Base-by-base conservation (phyloP, 1,139 yeast species). In the Saccharomyces hybrid region DNA sequence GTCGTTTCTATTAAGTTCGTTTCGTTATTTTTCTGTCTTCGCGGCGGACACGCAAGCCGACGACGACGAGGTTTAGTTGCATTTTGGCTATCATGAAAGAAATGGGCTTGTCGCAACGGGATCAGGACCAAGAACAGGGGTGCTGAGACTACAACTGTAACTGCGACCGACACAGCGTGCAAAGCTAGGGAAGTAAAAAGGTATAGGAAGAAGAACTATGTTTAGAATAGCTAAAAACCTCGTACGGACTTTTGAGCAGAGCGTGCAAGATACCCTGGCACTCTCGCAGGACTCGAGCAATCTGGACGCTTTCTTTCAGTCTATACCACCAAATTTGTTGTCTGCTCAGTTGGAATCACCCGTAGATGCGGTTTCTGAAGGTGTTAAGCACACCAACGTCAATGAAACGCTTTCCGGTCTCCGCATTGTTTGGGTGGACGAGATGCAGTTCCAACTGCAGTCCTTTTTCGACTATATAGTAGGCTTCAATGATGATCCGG, bases 391-490 rank as follows among this genome's bases (percentile, higher is more conserved):
- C n/a, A 29, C 20, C 27, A 44, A 29, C 14, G 23, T 31, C n/a
- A 47, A 50, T 42, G 69, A 64, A 5, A 69, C 73, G 2, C 65
- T 74, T 9, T 68, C 73, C 52, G 90, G 88, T 0, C 74, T 84
- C 53, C 73, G 89, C 41, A 78, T 84, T 2, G 64, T 84, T 1
- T 71, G 74, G 27, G 82, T 81, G 4, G 77, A 73, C 13, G 71
- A 66, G 46, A 66, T 71, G 11, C 75, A 71, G 34, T 71, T 75
- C 32, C 86, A 84, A 4, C 68, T 93, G 27, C 95, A 89, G 69
- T 78, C 95, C 9, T 84, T 89, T 82, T 93, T 91, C 66, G 98
- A 93, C 68, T 91, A 78, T 66, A 82, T 93, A 50, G 78, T 90
- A 29, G 85, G 86, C 2, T 75, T 91, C 57, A 88, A 91, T 64